Conservation (phyloP, 1,284 basidiomycete genomes). For the Kwoniella shivajii region DNA sequence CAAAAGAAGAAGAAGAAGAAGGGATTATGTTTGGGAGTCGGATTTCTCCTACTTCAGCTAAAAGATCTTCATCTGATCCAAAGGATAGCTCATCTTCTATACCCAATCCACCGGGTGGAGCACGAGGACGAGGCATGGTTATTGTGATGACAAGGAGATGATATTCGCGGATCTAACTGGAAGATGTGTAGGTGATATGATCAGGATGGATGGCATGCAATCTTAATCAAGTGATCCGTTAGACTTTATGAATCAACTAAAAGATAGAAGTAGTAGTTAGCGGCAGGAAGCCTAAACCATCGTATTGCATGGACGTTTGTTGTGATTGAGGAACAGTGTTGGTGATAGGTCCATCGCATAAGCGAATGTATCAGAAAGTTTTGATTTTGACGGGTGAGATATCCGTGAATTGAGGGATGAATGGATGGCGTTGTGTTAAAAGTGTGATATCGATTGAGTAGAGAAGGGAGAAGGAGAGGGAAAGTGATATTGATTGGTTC, state of each 20-base stretch:
- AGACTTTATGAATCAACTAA: too few species aligned
- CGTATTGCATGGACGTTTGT: background rate
- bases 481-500: background rate
- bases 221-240: background rate
- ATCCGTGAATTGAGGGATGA: constrained; percentile 1
- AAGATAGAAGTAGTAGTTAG: too few species aligned
- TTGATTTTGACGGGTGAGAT: background rate
- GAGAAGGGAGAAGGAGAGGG: too few species aligned
- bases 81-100: constrained; percentile 49
- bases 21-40: background rate
- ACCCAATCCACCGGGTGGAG: constrained; percentile 25
- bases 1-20: background rate
- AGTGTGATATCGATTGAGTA: too few species aligned
- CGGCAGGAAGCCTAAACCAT: background rate
- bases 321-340: background rate
- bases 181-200: background rate
- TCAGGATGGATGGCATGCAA: background rate
- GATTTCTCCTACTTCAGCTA: constrained; percentile 41
- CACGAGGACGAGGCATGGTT: constrained; percentile 10
- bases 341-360: too few species aligned
- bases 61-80: constrained; percentile 43
- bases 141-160: background rate
- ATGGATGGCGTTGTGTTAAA: too few species aligned
- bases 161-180: background rate
- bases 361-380: background rate